Evolutionary conservation across 306 rosid genomes (phyloP).

Genomic region (Prunus fruticosa): DNA sequence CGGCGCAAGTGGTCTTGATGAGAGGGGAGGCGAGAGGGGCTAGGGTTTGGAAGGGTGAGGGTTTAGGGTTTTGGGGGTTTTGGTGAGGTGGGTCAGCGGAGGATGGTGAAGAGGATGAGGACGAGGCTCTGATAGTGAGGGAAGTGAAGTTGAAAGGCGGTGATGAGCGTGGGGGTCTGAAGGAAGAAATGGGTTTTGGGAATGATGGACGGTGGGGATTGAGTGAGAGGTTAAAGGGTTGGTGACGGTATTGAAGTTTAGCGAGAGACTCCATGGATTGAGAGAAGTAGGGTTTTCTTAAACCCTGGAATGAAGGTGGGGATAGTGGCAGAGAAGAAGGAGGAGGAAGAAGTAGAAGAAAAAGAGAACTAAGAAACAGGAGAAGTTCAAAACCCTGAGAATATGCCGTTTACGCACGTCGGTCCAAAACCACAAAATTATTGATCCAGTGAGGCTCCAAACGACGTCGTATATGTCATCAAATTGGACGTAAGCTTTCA

Average conservation of each 20-base stretch:
- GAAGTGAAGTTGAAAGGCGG: constrained; percentile 27
- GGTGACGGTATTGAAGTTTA: constrained; percentile 37
- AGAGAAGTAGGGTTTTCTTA: constrained; percentile 9
- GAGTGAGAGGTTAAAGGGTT: constrained; percentile 46
- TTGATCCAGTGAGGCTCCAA: background rate
- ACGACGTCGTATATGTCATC: background rate
- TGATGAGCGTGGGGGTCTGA: constrained; percentile 26
- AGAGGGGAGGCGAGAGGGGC: constrained; percentile 36
- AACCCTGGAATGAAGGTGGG: constrained; percentile 14
- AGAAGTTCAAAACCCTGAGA: constrained; percentile 21
- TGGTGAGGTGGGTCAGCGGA: constrained; percentile 17
- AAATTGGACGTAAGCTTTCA: background rate
- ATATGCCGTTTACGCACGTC: background rate
- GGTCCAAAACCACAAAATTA: background rate
- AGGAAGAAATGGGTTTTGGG: constrained; percentile 33
- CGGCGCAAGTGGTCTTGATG: constrained; percentile 47
- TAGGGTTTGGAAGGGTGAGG: constrained; percentile 37
- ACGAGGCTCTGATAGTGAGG: constrained; percentile 40
- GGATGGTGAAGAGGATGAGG: constrained; percentile 14
- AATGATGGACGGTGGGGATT: constrained; percentile 42
- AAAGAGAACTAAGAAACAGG: too few species aligned
- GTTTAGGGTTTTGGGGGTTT: constrained; percentile 27
- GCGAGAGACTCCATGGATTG: constrained; percentile 55
- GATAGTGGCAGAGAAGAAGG: background rate
- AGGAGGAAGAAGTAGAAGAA: background rate